Base-by-base conservation (phyloP, 2,329 filamentous ascomycete genomes). In the Gaeumannomyces sp. region DNA sequence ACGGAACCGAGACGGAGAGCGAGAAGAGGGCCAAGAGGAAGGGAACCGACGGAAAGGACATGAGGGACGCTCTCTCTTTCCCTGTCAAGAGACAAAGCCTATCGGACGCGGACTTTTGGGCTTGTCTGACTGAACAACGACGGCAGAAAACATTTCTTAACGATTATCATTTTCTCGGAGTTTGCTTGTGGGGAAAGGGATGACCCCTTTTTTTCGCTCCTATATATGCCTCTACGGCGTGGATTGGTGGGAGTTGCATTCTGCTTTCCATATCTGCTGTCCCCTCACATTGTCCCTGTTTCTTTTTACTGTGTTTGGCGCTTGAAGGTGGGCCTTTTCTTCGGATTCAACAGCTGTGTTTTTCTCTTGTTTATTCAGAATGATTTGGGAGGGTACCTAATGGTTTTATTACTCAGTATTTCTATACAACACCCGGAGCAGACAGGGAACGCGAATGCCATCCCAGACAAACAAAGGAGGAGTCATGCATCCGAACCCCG, bases 11-110 rank as follows among this genome's bases (percentile, higher is more conserved):
- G 63, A 71, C 71, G 63, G 65, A 63, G 14, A 31, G 50, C n/a
- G 66, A 64, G 64, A 65, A 71, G 66, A 79, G 78, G 70, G 73
- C 76, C 62, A 80, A 79, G 72, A 82, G 79, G 76, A 81, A 77
- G 72, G 81, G 80, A 73, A 74, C 27, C 81, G 61, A 74, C 69
- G 25, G 71, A 77, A 65, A 75, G 80, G 70, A 81, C 79, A 65
- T 82, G 70, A 76, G 6, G 4, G 45, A n/a, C 38, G 14, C 38
- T 22, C 7, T 7, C 16, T 45, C 31, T 31, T 10, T 31, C 31
- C 31, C 31, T 22, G 3, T 31, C 31, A 31, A 19, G 38, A 45
- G 14, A 45, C 38, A 19, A 45, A 19, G 3, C 45, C 10, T 2
- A 10, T 10, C 33, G 13, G 13, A 8, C 11, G 33, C 33, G 33